Percentiles rank a stretch among this genome's conserved stretches.
phyloP scores from a whole-genome alignment of 1,284 basidiomycete species.

The Golubevia pallescens region DNA sequence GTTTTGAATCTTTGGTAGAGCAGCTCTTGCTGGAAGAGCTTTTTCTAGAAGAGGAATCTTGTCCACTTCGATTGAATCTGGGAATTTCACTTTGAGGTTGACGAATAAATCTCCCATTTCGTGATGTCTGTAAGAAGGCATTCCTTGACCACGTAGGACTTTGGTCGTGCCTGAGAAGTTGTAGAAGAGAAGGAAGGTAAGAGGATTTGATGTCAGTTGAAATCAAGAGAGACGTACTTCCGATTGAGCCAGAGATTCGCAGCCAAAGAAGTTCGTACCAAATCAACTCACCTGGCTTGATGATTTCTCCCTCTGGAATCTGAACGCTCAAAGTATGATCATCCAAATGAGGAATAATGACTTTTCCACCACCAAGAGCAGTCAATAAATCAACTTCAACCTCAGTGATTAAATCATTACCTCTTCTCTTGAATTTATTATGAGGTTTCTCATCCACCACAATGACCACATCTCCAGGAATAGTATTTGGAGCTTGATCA shows the following conservation, averaged over 20 bases:
- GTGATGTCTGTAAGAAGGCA: constrained; percentile 98
- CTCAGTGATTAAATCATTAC: constrained; percentile 87
- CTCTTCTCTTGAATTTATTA: constrained; percentile 86
- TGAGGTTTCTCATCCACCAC: constrained; percentile 96
- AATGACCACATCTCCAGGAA: constrained; percentile 95
- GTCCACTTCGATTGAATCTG: constrained; percentile 76
- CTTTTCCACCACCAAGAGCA: constrained; percentile 89
- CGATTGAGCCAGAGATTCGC: too few relatives aligned
- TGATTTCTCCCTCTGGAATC: constrained; percentile 81
- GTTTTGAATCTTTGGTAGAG: constrained; percentile 76
- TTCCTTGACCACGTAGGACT: constrained; percentile 90
- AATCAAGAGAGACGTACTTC: background rate
- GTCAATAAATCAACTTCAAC: constrained; percentile 91
- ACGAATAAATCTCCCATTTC: constrained; percentile 93
- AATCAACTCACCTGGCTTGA: constrained; percentile 88
- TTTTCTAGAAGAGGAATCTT: constrained; percentile 80
- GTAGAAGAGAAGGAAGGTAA: constrained; percentile 17
- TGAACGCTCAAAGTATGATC: constrained; percentile 85
- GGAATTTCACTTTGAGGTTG: constrained; percentile 87
- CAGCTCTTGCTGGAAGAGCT: constrained; percentile 81
- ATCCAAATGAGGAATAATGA: constrained; percentile 90
- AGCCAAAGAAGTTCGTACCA: too few relatives aligned
- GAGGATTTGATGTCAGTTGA: too few relatives aligned
- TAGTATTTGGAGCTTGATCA: constrained; percentile 88
- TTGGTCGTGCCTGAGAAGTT: constrained; percentile 78